phyloP scores from a whole-genome alignment of 1,139 yeast species.

The Blastobotrys malaysiensis region DNA sequence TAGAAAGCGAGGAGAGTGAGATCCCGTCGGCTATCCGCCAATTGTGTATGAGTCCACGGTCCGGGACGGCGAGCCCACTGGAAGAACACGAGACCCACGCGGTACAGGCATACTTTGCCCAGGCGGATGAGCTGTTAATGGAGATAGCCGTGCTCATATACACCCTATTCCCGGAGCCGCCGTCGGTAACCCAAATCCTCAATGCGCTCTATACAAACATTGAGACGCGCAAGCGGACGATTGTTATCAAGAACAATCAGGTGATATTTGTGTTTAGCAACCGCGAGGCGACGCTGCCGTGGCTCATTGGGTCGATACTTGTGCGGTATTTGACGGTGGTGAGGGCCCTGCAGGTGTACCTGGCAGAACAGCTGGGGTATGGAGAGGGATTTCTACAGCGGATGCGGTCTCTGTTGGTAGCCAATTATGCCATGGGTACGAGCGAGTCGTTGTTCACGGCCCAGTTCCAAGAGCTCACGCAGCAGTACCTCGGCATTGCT shows the following conservation, averaged over 20 bases:
- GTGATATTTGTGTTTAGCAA: neutral
- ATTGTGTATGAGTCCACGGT: neutral
- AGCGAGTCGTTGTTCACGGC: neutral
- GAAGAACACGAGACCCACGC: neutral
- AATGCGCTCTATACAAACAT: neutral
- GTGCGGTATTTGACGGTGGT: slow-evolving; percentile 3
- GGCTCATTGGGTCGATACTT: slow-evolving; percentile 2
- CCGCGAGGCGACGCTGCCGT: slow-evolving; percentile 1
- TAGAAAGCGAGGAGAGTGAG: neutral
- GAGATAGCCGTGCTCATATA: neutral
- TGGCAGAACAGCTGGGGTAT: slow-evolving; percentile 2
- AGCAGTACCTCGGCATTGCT: neutral
- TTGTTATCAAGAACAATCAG: neutral
- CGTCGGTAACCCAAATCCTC: neutral
- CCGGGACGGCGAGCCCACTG: neutral
- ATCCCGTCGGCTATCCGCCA: neutral
- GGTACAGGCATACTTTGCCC: neutral
- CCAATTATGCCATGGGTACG: neutral
- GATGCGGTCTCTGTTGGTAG: neutral
- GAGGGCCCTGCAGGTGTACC: slow-evolving; percentile 6
- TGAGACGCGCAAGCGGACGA: neutral
- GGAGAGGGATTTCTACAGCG: neutral
- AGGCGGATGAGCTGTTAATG: neutral
- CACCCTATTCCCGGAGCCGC: neutral
- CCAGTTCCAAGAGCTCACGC: neutral